phyloP scores from a whole-genome alignment of 2,329 filamentous ascomycete genomes.

The Drechslera avenae region DNA sequence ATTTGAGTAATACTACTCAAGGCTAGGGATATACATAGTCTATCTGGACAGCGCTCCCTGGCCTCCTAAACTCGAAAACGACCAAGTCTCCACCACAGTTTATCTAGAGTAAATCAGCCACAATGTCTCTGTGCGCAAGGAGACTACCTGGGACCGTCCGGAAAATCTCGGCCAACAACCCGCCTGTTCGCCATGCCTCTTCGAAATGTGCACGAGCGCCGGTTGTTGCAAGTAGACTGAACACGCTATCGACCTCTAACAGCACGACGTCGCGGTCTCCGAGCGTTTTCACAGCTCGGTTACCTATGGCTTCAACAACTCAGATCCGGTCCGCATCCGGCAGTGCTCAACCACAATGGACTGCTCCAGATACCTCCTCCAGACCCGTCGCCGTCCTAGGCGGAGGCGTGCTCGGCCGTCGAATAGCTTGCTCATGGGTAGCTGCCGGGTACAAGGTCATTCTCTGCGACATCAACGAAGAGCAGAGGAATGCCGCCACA shows the following conservation, averaged over 20 bases:
- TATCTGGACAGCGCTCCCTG: no score
- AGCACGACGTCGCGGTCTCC: not conserved
- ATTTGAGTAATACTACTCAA: not conserved
- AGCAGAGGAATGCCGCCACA: constrained; percentile 13
- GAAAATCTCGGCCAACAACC: not conserved
- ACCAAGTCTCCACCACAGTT: not conserved
- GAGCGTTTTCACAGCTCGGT: not conserved
- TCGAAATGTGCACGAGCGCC: not conserved
- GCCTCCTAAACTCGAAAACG: not conserved
- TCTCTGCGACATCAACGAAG: constrained; percentile 14
- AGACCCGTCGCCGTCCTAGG: constrained; percentile 17
- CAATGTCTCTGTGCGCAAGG: constrained; percentile 2
- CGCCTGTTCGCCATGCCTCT: not conserved
- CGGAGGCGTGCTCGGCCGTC: constrained; percentile 16
- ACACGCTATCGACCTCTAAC: accelerated
- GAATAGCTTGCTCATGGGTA: constrained; percentile 18
- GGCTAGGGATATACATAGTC: not conserved
- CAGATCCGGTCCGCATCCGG: constrained; percentile 4
- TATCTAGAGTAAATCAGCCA: not conserved
- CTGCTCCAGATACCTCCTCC: constrained; percentile 6
- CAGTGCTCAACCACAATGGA: constrained; percentile 7
- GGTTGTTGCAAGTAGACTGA: not conserved
- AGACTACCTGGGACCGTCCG: constrained; percentile 3
- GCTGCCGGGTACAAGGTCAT: constrained; percentile 14
- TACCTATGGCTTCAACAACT: not conserved